Evolutionary conservation across 495 filamentous ascomycete genomes (phyloP).

Genomic region (Hypomontagnella submonticulosa): DNA sequence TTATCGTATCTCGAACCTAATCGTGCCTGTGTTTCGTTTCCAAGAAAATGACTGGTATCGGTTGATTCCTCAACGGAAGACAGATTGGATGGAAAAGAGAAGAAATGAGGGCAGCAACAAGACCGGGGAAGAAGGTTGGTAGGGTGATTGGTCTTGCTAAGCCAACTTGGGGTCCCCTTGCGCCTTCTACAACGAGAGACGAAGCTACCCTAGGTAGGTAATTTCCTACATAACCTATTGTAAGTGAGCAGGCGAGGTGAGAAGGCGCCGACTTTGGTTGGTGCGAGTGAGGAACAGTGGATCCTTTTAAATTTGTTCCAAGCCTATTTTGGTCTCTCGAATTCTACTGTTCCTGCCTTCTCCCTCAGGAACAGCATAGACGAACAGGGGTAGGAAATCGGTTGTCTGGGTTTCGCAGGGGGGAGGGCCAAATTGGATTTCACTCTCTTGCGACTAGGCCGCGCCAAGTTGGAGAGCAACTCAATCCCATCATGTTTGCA

Average conservation of each 20-base stretch:
- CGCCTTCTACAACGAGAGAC: slow-evolving; percentile 35
- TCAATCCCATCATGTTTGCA: neutral
- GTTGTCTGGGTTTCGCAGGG: slow-evolving; percentile 29
- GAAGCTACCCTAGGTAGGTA: slow-evolving; percentile 29
- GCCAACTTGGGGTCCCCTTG: slow-evolving; percentile 42
- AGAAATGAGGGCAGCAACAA: slow-evolving; percentile 27
- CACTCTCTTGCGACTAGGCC: slow-evolving; percentile 10
- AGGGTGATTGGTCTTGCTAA: slow-evolving; percentile 41
- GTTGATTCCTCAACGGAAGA: slow-evolving; percentile 18
- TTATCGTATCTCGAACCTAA: slow-evolving; percentile 41
- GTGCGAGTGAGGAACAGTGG: slow-evolving; percentile 32
- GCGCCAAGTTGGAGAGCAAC: slow-evolving; percentile 10
- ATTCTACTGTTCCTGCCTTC: slow-evolving; percentile 38
- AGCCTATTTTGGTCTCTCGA: slow-evolving; percentile 39
- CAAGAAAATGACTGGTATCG: slow-evolving; percentile 32
- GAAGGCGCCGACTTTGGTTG: slow-evolving; percentile 32
- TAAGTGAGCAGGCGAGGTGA: slow-evolving; percentile 19
- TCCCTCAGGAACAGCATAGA: slow-evolving; percentile 43
- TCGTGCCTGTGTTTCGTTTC: slow-evolving; percentile 29
- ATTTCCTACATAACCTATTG: slow-evolving; percentile 14
- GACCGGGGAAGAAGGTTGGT: slow-evolving; percentile 33
- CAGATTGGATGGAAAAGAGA: slow-evolving; percentile 32
- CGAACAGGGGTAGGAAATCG: slow-evolving; percentile 35
- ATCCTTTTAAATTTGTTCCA: slow-evolving; percentile 40
- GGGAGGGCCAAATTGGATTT: slow-evolving; percentile 27